Evolutionary conservation across 805 yeast genomes (phyloP).

Genomic region (Candida hispaniensis): DNA sequence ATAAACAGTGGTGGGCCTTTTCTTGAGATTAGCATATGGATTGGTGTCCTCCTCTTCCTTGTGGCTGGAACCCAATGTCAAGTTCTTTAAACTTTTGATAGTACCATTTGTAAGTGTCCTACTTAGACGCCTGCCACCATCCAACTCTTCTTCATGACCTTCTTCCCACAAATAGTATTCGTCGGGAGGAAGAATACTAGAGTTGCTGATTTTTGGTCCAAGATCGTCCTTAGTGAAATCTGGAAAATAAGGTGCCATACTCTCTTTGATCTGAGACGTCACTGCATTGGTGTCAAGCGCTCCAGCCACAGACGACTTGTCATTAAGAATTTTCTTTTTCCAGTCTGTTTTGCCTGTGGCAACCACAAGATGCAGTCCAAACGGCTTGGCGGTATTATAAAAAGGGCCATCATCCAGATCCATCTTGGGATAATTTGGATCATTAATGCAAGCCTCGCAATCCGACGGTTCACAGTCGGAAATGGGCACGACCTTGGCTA

Average conservation of each 20-base stretch:
- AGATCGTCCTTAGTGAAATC: constrained; percentile 6
- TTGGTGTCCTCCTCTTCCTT: constrained; percentile 3
- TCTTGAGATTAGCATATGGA: constrained; percentile 22
- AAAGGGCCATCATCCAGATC: constrained; percentile 36
- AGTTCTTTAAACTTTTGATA: too few relatives aligned
- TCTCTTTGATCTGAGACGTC: constrained; percentile 11
- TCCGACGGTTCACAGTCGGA: constrained; percentile 40
- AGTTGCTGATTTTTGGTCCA: constrained; percentile 40
- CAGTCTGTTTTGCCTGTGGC: constrained; percentile 83
- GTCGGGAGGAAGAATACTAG: constrained; percentile 39
- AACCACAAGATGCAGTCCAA: constrained; percentile 61
- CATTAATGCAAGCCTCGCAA: constrained; percentile 44
- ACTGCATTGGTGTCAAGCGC: constrained; percentile 28
- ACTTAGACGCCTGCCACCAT: too few relatives aligned
- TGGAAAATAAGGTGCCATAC: constrained; percentile 1
- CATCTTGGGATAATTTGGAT: constrained; percentile 40
- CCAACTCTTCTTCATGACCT: constrained; percentile 2
- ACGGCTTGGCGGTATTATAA: constrained; percentile 63
- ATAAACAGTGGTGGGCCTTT: constrained; percentile 45
- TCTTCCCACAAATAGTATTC: constrained; percentile 35
- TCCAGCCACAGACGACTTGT: constrained; percentile 37
- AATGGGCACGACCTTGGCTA: constrained; percentile 33
- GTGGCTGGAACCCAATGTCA: too few relatives aligned
- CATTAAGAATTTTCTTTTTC: constrained; percentile 60
- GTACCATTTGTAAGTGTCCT: too few relatives aligned